phyloP scores from a whole-genome alignment of 2,329 filamentous ascomycete genomes.

The Talaromyces marneffei region DNA sequence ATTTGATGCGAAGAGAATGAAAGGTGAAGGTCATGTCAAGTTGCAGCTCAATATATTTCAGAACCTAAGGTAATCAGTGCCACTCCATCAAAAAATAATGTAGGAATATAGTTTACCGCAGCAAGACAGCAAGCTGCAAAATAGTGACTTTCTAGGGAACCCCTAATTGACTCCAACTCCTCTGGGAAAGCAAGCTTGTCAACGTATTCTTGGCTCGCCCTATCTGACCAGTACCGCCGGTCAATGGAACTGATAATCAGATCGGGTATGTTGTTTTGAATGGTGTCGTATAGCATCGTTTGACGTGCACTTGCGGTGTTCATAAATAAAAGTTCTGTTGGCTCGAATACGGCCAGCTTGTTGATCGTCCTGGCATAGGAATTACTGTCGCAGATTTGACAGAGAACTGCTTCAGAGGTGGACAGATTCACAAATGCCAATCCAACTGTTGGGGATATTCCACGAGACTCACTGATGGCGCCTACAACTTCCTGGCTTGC shows the following conservation, averaged over 20 bases:
- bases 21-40: constrained; percentile 63
- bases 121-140: constrained; percentile 80
- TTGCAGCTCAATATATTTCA: constrained; percentile 73
- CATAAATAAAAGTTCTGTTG: constrained; percentile 73
- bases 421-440: constrained; percentile 82
- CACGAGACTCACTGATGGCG: constrained; percentile 80
- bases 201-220: constrained; percentile 69
- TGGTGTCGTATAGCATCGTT: constrained; percentile 67
- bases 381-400: constrained; percentile 88
- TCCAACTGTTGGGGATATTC: constrained; percentile 75
- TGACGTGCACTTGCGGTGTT: constrained; percentile 63
- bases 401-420: constrained; percentile 76
- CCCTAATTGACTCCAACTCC: constrained; percentile 74
- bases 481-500: constrained; percentile 72
- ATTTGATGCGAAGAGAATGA: constrained; percentile 80
- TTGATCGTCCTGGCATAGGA: constrained; percentile 84
- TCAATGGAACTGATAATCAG: constrained; percentile 61
- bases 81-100: constrained; percentile 13
- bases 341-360: constrained; percentile 75
- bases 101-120: constrained; percentile 54
- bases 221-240: constrained; percentile 78
- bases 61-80: constrained; percentile 47
- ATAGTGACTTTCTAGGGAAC: constrained; percentile 74
- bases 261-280: constrained; percentile 65
- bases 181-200: constrained; percentile 71